Base-by-base conservation (phyloP, 441 rosid species). In the Adansonia grandidieri region DNA sequence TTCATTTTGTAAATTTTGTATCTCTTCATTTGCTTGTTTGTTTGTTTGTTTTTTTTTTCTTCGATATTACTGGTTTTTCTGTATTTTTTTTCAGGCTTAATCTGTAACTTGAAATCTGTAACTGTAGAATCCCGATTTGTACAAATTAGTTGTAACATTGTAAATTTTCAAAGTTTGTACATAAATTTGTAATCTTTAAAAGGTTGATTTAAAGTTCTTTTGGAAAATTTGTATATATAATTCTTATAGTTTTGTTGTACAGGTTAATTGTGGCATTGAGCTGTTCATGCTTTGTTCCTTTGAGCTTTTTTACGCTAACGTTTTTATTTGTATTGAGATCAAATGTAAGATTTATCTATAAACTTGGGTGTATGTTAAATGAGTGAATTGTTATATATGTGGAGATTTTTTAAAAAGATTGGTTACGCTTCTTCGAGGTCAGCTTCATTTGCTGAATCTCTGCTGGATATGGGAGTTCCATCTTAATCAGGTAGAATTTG, bases 401-500 rank as follows among this genome's bases (percentile, higher is more conserved):
- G 60, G 71, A 78, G 78, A 71, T 74, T 79, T 19, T 62, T 24
- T 72, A 75, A 80, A 37, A 86, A 79, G 74, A 71, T 78, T n/a
- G 67, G 6, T 56, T 53, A 72, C 60, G 71, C 79, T 66, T 68
- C 78, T 75, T 62, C 51, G 74, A 63, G 13, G 42, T 72, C 76
- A 40, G 81, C 76, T 80, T 78, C 79, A 79, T 83, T 80, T 81
- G 68, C 79, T 67, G 62, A 78, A 64, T 74, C 4, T 75, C 20
- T 65, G 71, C 64, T 69, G 75, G 77, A 78, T 82, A 66, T 67
- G 76, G 80, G 80, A 82, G 81, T 74, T 84, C 56, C 82, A 24
- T 83, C 84, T 76, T 81, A 17, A 74, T 51, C 90, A 86, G 91
- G 91, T 88, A 85, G 89, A 78, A 79, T 75, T 84, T 69, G 77